Evolutionary conservation across 2,329 filamentous ascomycete genomes (phyloP).

Genomic region (Arthrobotrys entomopaga): DNA sequence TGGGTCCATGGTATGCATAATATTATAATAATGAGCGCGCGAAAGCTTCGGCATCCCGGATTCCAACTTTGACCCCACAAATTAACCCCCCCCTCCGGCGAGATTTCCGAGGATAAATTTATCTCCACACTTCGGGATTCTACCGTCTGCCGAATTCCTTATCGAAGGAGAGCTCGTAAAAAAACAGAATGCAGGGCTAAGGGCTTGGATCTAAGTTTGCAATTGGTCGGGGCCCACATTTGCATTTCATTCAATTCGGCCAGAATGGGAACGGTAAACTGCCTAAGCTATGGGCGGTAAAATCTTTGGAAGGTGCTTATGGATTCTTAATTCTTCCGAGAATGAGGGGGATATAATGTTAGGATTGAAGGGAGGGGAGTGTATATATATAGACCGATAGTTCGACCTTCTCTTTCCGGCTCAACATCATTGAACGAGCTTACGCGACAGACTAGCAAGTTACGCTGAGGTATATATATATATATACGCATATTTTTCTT

Average conservation of each 20-base stretch:
- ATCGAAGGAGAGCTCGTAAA: not conserved
- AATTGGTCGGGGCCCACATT: not conserved
- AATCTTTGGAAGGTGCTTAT: slow-evolving; percentile 15
- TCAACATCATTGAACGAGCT: too few species aligned
- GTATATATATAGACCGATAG: slow-evolving; percentile 39
- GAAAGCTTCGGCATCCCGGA: not conserved
- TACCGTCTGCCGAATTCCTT: slow-evolving; percentile 5
- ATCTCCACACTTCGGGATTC: slow-evolving; percentile 37
- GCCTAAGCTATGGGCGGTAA: slow-evolving; percentile 23
- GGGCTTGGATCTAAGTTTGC: slow-evolving; percentile 1
- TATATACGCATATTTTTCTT: too few species aligned
- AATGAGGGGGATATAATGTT: slow-evolving; percentile 20
- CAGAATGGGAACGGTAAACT: too few species aligned
- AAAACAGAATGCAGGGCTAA: not conserved
- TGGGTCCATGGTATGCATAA: too few species aligned
- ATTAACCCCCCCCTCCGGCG: slow-evolving; percentile 23
- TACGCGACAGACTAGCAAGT: too few species aligned
- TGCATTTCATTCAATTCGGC: too few species aligned
- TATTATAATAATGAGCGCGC: too few species aligned
- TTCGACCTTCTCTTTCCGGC: too few species aligned
- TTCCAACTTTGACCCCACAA: slow-evolving; percentile 39
- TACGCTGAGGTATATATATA: too few species aligned
- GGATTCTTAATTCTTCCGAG: slow-evolving; percentile 52
- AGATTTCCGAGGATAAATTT: not conserved
- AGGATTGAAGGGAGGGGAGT: not conserved